Evolutionary conservation across 2,329 filamentous ascomycete genomes (phyloP).

Genomic region (Aspergillus alliaceus): DNA sequence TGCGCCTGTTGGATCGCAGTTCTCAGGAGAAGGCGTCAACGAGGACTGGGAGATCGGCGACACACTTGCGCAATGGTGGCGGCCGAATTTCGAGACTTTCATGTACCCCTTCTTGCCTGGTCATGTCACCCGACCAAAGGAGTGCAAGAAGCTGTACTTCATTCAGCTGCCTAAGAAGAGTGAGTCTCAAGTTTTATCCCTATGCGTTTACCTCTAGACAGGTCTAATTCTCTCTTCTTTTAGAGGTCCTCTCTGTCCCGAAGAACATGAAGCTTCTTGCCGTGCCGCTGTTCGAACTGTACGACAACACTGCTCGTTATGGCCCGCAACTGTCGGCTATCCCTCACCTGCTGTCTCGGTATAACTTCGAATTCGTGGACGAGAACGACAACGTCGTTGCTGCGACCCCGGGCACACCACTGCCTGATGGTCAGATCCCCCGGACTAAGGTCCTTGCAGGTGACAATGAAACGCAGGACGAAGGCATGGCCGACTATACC

Average conservation of each 20-base stretch:
- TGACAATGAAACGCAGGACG: constrained; percentile 34
- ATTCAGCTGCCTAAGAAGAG: constrained; percentile 91
- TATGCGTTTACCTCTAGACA: background rate
- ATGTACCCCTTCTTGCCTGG: constrained; percentile 99
- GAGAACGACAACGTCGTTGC: constrained; percentile 87
- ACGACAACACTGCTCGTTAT: constrained; percentile 94
- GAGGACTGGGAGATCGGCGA: constrained; percentile 94
- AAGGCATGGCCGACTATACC: constrained; percentile 36
- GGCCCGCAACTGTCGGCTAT: constrained; percentile 96
- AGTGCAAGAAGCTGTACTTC: constrained; percentile 99
- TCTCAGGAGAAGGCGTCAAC: constrained; percentile 80
- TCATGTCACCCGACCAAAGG: constrained; percentile 93
- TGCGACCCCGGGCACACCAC: constrained; percentile 71
- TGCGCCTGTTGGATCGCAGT: constrained; percentile 81
- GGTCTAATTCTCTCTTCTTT: background rate
- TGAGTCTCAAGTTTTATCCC: constrained; percentile 48
- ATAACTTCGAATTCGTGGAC: constrained; percentile 97
- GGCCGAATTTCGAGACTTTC: constrained; percentile 98
- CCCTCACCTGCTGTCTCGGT: constrained; percentile 87
- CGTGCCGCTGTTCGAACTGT: constrained; percentile 94
- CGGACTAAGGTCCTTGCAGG: constrained; percentile 66
- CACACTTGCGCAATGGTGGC: constrained; percentile 96
- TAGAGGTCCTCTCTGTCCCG: constrained; percentile 91
- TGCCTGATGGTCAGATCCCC: constrained; percentile 58
- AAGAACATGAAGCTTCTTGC: constrained; percentile 99